phyloP scores from a whole-genome alignment of 192 early-diverging fungal species.

The Paraglomus brasilianum region DNA sequence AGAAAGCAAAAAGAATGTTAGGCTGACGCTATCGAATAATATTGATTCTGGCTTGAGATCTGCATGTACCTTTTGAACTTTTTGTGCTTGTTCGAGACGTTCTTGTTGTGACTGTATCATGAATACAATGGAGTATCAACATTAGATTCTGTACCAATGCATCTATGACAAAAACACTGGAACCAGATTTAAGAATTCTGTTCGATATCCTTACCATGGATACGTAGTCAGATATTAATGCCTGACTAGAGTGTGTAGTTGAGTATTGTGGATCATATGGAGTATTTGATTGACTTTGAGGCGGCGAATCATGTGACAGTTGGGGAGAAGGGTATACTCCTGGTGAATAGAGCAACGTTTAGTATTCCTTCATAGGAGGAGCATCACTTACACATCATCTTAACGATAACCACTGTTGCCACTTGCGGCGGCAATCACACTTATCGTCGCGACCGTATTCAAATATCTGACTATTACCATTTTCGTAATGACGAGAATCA shows the following conservation, averaged over 20 bases:
- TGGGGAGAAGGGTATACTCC: conserved; percentile 1
- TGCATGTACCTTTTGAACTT: conserved; percentile 2
- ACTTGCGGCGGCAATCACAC: neutral
- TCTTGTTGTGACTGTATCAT: neutral
- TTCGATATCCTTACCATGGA: too few relatives aligned
- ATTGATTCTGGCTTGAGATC: too few relatives aligned
- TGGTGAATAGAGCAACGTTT: neutral
- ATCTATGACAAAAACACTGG: neutral
- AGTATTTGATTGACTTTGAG: neutral
- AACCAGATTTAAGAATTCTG: too few relatives aligned
- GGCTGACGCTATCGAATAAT: too few relatives aligned
- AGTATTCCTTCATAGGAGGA: neutral
- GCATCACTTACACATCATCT: neutral
- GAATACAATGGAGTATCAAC: neutral
- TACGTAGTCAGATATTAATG: too few relatives aligned
- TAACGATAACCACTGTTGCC: neutral
- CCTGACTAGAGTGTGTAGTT: too few relatives aligned
- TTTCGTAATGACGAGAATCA: neutral
- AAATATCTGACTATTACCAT: neutral
- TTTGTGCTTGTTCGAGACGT: conserved; percentile 7
- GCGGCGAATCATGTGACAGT: neutral
- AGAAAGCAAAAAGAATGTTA: too few relatives aligned
- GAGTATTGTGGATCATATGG: too few relatives aligned
- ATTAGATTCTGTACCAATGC: neutral
- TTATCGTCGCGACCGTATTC: neutral